A percentile compares a stretch with the other conserved stretches of the same genome.
Conservation (phyloP, 129 eudicot species). For the Helianthus annuus region HanXRQr2.0-SUNRISE NC_035437.2:175933098-175933597, state of each 20-base stretch:
- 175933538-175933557: no score
- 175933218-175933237: constrained; percentile 31
- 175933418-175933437: no score
- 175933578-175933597: no score
- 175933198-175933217: constrained; percentile 59
- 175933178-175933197: constrained; percentile 78
- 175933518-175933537: neutral
- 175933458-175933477: no score
- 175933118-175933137: constrained; percentile 76
- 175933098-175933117: constrained; percentile 61
- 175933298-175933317: constrained; percentile 43
- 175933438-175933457: neutral
- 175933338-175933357: constrained; percentile 33
- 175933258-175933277: constrained; percentile 3
- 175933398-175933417: neutral
- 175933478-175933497: no score
- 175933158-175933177: constrained; percentile 88
- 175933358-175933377: constrained; percentile 43
- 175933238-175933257: constrained; percentile 26
- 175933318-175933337: constrained; percentile 34
- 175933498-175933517: no score
- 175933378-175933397: constrained; percentile 15
- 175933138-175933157: constrained; percentile 93
- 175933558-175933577: no score
- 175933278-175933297: constrained; percentile 39